Evolutionary conservation across 2,329 filamentous ascomycete genomes (phyloP).

Genomic region (Coniochaeta sp.): DNA sequence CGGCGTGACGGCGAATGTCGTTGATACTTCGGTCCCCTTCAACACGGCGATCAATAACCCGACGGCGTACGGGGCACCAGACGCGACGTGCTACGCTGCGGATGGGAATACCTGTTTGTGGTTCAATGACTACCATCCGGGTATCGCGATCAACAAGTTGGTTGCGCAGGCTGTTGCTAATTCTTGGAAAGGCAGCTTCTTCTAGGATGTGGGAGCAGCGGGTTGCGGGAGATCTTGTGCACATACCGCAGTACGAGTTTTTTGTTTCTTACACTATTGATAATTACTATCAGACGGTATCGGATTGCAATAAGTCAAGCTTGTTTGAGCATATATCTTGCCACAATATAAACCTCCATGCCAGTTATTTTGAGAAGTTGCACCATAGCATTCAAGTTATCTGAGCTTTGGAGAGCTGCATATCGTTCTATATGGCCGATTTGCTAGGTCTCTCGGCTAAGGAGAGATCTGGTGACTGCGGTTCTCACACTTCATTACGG

Average conservation of each 20-base stretch:
- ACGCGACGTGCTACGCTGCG: conserved; percentile 31
- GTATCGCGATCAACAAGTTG: conserved; percentile 28
- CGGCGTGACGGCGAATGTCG: conserved; percentile 22
- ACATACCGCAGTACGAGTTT: conserved; percentile 7
- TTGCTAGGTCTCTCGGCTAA: no score
- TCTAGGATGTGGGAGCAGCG: conserved; percentile 6
- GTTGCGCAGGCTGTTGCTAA: conserved; percentile 28
- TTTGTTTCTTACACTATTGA: no score
- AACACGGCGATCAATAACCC: conserved; percentile 33
- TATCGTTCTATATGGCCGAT: no score
- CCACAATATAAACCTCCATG: no score
- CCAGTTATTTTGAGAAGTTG: no score
- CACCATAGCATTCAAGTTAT: no score
- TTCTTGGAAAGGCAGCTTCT: conserved; percentile 20
- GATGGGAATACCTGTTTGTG: conserved; percentile 36
- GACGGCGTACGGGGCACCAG: conserved; percentile 28
- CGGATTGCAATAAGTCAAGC: no score
- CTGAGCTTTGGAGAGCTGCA: no score
- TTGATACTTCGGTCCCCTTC: conserved; percentile 33
- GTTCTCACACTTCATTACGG: no score
- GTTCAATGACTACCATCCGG: conserved; percentile 36
- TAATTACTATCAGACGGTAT: no score
- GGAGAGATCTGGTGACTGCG: no score
- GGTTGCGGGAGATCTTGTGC: conserved; percentile 7
- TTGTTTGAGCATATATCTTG: no score